These are phyloP conservation scores for Porcisia deanei DNA, from an alignment of 208 protist species.

Conservation along the genomic window DNA sequence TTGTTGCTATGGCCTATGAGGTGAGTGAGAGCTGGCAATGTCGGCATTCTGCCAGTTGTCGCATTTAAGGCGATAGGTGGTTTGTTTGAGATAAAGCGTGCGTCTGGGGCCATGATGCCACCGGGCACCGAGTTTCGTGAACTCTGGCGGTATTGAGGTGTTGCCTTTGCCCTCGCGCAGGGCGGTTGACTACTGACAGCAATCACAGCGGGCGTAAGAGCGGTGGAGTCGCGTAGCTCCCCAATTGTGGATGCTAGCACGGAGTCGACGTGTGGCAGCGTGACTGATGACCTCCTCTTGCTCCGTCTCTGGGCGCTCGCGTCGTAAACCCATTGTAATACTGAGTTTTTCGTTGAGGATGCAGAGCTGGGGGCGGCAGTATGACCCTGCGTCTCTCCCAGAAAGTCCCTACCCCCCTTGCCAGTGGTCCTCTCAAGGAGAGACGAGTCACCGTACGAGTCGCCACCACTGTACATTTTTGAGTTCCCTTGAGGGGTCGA, in stretches of 20 bases:
- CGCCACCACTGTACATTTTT: background rate
- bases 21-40: background rate
- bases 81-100: background rate
- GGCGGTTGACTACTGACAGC: background rate
- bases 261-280: background rate
- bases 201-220: background rate
- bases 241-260: background rate
- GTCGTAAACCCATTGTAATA: conserved; percentile 9
- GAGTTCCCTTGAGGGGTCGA: background rate
- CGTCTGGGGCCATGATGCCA: background rate
- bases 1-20: background rate
- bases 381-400: background rate
- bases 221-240: background rate
- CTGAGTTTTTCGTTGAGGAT: conserved; percentile 14
- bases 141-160: background rate
- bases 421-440: background rate
- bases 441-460: background rate
- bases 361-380: conserved; percentile 1
- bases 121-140: background rate
- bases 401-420: background rate
- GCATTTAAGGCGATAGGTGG: background rate
- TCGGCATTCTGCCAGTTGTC: background rate
- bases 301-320: background rate
- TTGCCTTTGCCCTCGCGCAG: background rate
- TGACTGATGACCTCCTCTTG: background rate